Percentiles rank a stretch among this genome's conserved stretches.
These are phyloP conservation scores for Clarireedia paspali DNA, from an alignment of 2,329 filamentous ascomycete genomes.

Conservation along the genomic window DNA sequence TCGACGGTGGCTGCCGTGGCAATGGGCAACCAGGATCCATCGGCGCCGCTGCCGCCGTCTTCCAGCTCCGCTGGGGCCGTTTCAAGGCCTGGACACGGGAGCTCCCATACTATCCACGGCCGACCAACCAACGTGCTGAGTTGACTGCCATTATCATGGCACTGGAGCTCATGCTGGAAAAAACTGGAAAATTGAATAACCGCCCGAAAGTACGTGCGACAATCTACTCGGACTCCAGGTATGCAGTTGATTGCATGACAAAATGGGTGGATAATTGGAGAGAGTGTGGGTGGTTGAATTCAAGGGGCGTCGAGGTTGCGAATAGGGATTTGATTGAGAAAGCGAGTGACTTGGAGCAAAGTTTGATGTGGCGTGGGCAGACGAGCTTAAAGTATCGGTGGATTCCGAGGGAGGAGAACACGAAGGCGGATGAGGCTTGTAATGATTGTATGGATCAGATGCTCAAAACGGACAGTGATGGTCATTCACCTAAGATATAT, in stretches of 20 bases:
- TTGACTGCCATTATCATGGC: conserved; percentile 37
- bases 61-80: conserved; percentile 9
- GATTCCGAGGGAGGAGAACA: conserved; percentile 30
- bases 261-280: conserved; percentile 30
- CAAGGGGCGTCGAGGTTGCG: conserved; percentile 25
- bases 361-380: conserved; percentile 22
- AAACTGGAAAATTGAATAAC: conserved; percentile 14
- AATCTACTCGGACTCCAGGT: conserved; percentile 32
- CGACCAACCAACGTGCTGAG: conserved; percentile 33
- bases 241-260: conserved; percentile 30
- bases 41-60: conserved; percentile 29
- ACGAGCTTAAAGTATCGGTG: conserved; percentile 26
- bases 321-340: conserved; percentile 32
- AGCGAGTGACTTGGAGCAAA: conserved; percentile 24
- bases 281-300: conserved; percentile 29
- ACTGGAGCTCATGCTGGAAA: conserved; percentile 38
- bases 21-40: conserved; percentile 25
- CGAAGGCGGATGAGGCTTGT: conserved; percentile 27
- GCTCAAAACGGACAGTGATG: background rate
- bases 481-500: too few species aligned
- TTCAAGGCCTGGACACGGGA: background rate
- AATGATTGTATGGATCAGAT: conserved; percentile 27
- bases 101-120: conserved; percentile 9
- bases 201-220: conserved; percentile 22
- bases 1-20: conserved; percentile 30